These are phyloP conservation scores for Hypoxylon sp. DNA, from an alignment of 2,329 filamentous ascomycete genomes.

Conservation along the genomic window DNA sequence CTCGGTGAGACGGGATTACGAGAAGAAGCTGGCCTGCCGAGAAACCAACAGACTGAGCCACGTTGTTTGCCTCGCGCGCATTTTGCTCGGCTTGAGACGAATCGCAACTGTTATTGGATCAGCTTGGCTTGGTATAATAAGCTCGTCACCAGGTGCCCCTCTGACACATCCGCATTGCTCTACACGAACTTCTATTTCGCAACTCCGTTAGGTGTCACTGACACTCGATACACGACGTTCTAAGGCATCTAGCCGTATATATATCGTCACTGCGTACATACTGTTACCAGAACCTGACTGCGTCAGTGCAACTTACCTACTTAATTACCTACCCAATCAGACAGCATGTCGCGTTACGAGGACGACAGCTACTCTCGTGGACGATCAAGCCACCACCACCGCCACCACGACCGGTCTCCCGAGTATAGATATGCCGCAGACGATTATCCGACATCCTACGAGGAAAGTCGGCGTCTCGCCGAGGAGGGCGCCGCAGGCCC, in stretches of 20 bases:
- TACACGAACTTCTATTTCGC: constrained; percentile 1
- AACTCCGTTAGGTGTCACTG: constrained; percentile 7
- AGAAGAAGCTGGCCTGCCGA: neutral
- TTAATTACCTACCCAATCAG: too few relatives aligned
- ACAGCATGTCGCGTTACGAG: constrained; percentile 41
- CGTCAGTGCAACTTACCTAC: constrained; percentile 8
- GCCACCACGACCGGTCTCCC: constrained; percentile 23
- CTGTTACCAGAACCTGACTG: constrained; percentile 3
- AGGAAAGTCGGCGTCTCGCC: constrained; percentile 27
- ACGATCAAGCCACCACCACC: constrained; percentile 25
- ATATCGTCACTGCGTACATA: neutral
- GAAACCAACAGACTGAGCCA: neutral
- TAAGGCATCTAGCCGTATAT: constrained; percentile 7
- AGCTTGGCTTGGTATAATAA: constrained; percentile 8
- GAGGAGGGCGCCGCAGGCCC: constrained; percentile 31
- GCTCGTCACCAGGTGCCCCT: constrained; percentile 3
- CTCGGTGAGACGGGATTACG: constrained; percentile 26
- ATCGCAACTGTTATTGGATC: constrained; percentile 1
- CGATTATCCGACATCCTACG: constrained; percentile 23
- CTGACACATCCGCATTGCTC: neutral
- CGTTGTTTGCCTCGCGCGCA: constrained; percentile 7
- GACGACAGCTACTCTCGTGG: constrained; percentile 35
- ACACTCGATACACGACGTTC: constrained; percentile 3
- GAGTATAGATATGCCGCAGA: constrained; percentile 32
- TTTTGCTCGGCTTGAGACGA: constrained; percentile 6